Conservation (phyloP, 164 flowering plant genomes). For the Echeveria elegans region DNA sequence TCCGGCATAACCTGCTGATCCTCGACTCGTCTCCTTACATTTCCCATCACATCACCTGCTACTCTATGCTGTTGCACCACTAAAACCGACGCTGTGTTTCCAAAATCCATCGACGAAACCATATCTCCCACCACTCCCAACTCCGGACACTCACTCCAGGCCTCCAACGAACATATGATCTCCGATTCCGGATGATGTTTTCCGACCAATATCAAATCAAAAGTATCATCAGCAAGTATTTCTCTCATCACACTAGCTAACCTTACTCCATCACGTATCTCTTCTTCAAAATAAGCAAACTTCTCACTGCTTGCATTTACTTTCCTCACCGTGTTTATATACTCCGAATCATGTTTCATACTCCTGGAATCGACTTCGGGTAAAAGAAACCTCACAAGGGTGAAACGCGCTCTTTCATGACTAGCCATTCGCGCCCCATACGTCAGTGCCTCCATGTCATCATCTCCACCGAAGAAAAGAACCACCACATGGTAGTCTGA, state of each 20-base stretch:
- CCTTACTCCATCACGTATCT: slow-evolving; percentile 26
- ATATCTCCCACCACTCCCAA: background rate
- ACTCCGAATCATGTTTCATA: slow-evolving; percentile 15
- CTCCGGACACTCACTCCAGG: slow-evolving; percentile 29
- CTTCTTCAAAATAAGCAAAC: slow-evolving; percentile 26
- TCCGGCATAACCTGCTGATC: background rate
- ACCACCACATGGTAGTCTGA: slow-evolving; percentile 21
- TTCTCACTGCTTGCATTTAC: slow-evolving; percentile 13
- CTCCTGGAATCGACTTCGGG: slow-evolving; percentile 17
- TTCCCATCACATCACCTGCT: background rate
- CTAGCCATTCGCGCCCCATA: slow-evolving; percentile 35
- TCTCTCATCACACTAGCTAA: slow-evolving; percentile 10
- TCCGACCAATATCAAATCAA: slow-evolving; percentile 41
- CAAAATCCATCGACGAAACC: background rate
- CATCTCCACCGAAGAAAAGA: slow-evolving; percentile 43
- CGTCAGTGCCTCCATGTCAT: slow-evolving; percentile 37
- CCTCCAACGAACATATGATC: slow-evolving; percentile 18
- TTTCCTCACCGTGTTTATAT: slow-evolving; percentile 18
- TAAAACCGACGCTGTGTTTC: too few relatives aligned
- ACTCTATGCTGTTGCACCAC: background rate
- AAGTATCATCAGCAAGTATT: slow-evolving; percentile 9
- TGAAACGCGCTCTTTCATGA: slow-evolving; percentile 19
- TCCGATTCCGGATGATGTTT: slow-evolving; percentile 22
- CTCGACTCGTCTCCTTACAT: background rate
- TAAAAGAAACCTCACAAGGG: slow-evolving; percentile 22